Conservation (phyloP, 2,329 filamentous ascomycete species). For the Colletotrichum tropicicola region DNA sequence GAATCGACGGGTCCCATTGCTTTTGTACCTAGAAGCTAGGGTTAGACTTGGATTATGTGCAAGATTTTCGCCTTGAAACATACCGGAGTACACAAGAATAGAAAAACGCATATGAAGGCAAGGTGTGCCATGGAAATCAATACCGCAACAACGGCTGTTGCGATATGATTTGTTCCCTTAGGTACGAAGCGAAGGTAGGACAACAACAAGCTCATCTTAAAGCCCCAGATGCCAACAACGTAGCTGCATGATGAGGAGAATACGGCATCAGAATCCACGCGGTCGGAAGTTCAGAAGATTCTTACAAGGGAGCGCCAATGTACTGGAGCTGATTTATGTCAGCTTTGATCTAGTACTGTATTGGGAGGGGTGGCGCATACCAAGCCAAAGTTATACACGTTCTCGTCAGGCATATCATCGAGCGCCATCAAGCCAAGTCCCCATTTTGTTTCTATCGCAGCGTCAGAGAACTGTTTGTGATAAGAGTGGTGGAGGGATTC, state of each 20-base stretch:
- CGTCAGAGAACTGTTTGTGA: not conserved
- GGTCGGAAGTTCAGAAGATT: no score
- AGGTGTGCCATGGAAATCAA: slow-evolving; percentile 48
- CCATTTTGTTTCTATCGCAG: slow-evolving; percentile 50
- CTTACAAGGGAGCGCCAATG: slow-evolving; percentile 51
- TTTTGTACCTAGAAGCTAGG: slow-evolving; percentile 35
- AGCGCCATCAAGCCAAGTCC: slow-evolving; percentile 47
- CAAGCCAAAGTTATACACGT: slow-evolving; percentile 48
- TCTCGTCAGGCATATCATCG: slow-evolving; percentile 46
- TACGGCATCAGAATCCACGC: no score
- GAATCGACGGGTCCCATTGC: slow-evolving; percentile 50
- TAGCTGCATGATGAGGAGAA: no score
- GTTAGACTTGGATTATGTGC: not conserved
- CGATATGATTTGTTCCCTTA: slow-evolving; percentile 41
- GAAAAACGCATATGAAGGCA: slow-evolving; percentile 44
- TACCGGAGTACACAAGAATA: slow-evolving; percentile 47
- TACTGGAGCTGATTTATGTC: slow-evolving; percentile 42
- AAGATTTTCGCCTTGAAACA: not conserved
- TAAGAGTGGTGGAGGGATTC: not conserved
- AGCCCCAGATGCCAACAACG: slow-evolving; percentile 51
- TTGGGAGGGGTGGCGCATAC: no score
- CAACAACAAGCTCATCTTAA: slow-evolving; percentile 55
- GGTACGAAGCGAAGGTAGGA: slow-evolving; percentile 56
- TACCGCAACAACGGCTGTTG: slow-evolving; percentile 43
- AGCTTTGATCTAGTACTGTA: not conserved